Evolutionary conservation across 192 early-diverging fungal species (phyloP).

Genomic region (Thamnidium elegans): DNA sequence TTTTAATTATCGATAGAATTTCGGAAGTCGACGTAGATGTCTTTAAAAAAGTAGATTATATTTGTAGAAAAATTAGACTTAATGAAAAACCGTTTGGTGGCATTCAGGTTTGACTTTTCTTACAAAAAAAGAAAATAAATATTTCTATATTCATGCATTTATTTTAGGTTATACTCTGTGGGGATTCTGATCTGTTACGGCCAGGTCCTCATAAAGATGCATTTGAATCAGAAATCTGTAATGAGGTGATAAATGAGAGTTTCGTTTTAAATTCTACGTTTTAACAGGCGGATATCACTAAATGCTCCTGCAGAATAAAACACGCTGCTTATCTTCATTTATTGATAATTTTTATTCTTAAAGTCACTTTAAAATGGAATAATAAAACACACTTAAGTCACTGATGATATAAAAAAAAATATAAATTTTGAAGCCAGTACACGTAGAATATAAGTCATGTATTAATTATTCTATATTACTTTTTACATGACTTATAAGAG

Average conservation of each 20-base stretch:
- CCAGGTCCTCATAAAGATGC: constrained; percentile 54
- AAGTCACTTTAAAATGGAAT: too few species aligned
- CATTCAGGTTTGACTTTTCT: constrained; percentile 49
- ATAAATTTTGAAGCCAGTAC: too few species aligned
- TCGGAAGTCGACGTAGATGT: constrained; percentile 72
- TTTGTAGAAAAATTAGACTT: constrained; percentile 52
- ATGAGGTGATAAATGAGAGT: constrained; percentile 41
- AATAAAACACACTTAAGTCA: too few species aligned
- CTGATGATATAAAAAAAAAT: too few species aligned
- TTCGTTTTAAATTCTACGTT: constrained; percentile 76
- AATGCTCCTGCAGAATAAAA: too few species aligned
- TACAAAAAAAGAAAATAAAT: background rate
- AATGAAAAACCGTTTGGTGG: constrained; percentile 63
- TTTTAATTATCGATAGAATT: constrained; percentile 77
- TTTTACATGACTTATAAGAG: too few species aligned
- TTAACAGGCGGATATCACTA: constrained; percentile 51
- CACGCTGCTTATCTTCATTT: constrained; percentile 30
- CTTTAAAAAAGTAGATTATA: constrained; percentile 67
- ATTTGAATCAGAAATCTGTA: constrained; percentile 65
- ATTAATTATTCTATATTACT: too few species aligned
- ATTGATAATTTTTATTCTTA: constrained; percentile 29
- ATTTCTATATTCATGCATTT: background rate
- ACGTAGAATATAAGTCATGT: too few species aligned
- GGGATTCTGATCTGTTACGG: constrained; percentile 79
- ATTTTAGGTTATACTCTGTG: constrained; percentile 49